Conservation (phyloP, 2,329 filamentous ascomycete species). For the Paecilomyces niveus region DNA sequence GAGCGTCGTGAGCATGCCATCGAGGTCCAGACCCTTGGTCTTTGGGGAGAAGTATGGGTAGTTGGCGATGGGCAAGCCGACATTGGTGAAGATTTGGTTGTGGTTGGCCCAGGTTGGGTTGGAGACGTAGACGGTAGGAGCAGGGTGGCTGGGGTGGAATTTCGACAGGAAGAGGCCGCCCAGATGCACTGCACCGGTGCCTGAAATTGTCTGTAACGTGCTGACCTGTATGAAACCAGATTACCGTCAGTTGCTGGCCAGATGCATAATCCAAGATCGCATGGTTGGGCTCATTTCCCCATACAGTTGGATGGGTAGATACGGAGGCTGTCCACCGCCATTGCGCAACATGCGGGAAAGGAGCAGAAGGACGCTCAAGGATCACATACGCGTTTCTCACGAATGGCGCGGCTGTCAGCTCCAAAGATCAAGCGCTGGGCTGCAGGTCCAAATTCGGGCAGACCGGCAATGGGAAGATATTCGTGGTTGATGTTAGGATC, state of each 20-base stretch:
- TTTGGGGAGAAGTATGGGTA: slow-evolving; percentile 93
- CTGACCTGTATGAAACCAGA: slow-evolving; percentile 42
- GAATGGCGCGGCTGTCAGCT: slow-evolving; percentile 67
- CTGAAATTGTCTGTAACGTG: slow-evolving; percentile 91
- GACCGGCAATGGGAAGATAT: slow-evolving; percentile 92
- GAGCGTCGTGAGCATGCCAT: slow-evolving; percentile 72
- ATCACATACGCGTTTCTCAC: slow-evolving; percentile 62
- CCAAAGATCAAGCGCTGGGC: slow-evolving; percentile 88
- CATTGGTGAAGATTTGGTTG: slow-evolving; percentile 95
- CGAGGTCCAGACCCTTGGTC: slow-evolving; percentile 86
- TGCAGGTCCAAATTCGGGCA: slow-evolving; percentile 77
- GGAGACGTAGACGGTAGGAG: slow-evolving; percentile 78
- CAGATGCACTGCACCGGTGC: slow-evolving; percentile 89
- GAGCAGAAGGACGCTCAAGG: background rate
- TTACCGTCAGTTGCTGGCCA: background rate
- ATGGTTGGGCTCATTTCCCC: background rate
- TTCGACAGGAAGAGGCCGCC: slow-evolving; percentile 88
- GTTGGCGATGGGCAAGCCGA: slow-evolving; percentile 65
- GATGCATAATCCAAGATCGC: background rate
- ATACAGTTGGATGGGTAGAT: background rate
- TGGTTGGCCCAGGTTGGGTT: slow-evolving; percentile 98
- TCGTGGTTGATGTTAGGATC: slow-evolving; percentile 94
- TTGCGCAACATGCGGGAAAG: background rate
- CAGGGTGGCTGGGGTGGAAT: slow-evolving; percentile 64
- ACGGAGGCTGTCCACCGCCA: background rate